Evolutionary conservation across 176 grass and related monocot species (phyloP).

Genomic region (Ananas comosus): DNA sequence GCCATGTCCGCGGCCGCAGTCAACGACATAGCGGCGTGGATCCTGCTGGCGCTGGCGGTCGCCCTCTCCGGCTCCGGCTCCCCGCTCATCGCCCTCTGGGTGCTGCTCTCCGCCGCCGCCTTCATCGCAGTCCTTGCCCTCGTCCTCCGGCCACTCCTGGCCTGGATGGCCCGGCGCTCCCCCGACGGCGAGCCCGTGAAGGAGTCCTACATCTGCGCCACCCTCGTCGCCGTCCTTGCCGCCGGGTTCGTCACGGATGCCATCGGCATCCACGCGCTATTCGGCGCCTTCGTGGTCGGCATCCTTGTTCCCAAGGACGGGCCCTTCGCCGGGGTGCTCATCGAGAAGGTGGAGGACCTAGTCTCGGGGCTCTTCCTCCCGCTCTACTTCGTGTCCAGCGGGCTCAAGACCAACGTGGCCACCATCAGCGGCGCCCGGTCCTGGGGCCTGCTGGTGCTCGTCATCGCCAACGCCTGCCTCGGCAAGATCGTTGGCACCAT

Average conservation of each 20-base stretch:
- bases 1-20: slow-evolving; percentile 60
- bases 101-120: slow-evolving; percentile 32
- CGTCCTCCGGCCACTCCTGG: slow-evolving; percentile 28
- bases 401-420: slow-evolving; percentile 52
- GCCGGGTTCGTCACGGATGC: slow-evolving; percentile 45
- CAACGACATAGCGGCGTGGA: slow-evolving; percentile 50
- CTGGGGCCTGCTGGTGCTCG: slow-evolving; percentile 48
- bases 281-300: slow-evolving; percentile 56
- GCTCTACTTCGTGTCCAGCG: slow-evolving; percentile 60
- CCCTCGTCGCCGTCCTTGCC: slow-evolving; percentile 26
- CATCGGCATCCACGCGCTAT: slow-evolving; percentile 66
- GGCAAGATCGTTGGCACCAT: slow-evolving; percentile 49
- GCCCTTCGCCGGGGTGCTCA: slow-evolving; percentile 31
- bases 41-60: slow-evolving; percentile 52
- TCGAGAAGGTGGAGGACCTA: slow-evolving; percentile 61
- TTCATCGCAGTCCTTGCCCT: slow-evolving; percentile 22
- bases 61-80: slow-evolving; percentile 39
- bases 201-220: slow-evolving; percentile 36
- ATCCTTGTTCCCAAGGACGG: slow-evolving; percentile 55
- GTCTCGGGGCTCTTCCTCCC: slow-evolving; percentile 50
- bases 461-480: slow-evolving; percentile 38
- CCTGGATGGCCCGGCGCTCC: slow-evolving; percentile 36
- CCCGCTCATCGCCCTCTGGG: slow-evolving; percentile 43
- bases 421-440: slow-evolving; percentile 32
- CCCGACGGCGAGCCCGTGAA: slow-evolving; percentile 41